Evolutionary conservation across 768 basidiomycete genomes (phyloP), one percentile per base, ranked within the genome.

Genomic region (Tricholomella constricta): DNA sequence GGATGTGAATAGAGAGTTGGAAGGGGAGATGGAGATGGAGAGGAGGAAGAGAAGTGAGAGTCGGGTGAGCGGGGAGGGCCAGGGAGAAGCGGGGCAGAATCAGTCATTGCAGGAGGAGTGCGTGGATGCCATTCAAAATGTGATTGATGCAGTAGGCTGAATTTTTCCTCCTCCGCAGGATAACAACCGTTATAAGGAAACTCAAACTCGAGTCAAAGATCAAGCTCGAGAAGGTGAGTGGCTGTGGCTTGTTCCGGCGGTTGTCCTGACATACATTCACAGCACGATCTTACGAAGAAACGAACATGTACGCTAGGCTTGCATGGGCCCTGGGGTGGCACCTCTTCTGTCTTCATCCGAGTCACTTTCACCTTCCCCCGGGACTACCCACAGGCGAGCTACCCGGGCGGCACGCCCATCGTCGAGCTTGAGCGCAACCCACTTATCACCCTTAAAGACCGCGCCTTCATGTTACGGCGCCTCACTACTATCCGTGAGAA

Each of bases 261-360:
- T 32, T 37, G n/a, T n/a, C n/a, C 15, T 26, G 31, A 12, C n/a
- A 26, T 6, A 42, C n/a, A 27, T 46, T 61, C 14, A 27, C 36
- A 88, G 86, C 82, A 83, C 40, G 88, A 89, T 49, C 72, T 89
- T 34, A 75, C 77, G 7, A 89, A 88, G 65, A 84, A 80, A 60
- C 83, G 92, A 9, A 88, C 84, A 12, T 91, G 91, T 60, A 94
- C 92, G 1, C 77, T 97, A 42, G 90, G 92, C 4, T 73, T 98
- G 37, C 85, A 91, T 57, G 91, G 91, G 2, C 94, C 93, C 2
- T 95, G 94, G 94, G 92, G 90, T n/a, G 88, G 88, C 51, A 82
- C 80, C 0, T 87, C 86, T 10, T 88, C 86, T 17, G 88, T 89
- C 6, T 94, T 92, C 71, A 85, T 94, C 52, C 86, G 95, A 1